Base-by-base conservation (phyloP, 345 rosid genomes). In the Iberis pinnata region DNA sequence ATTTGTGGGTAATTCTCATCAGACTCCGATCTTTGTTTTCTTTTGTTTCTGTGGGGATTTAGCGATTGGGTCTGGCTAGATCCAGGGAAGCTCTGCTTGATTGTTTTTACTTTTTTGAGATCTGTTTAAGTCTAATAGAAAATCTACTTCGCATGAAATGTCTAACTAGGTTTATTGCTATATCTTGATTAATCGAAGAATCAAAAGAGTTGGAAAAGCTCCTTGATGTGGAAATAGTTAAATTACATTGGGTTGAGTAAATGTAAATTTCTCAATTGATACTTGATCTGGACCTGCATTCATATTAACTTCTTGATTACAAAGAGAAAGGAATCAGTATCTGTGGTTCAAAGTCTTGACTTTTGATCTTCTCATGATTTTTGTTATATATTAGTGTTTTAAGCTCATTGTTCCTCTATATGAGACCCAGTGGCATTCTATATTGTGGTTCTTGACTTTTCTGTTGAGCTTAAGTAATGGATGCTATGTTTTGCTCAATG, bases 91-190 rank as follows among this genome's bases (percentile, higher is more conserved):
- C 68, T 43, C 65, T 68, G 33, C 58, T 67, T 68, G 49, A 58
- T 55, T 54, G 53, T 37, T 64, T 59, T 70, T 61, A 19, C 46
- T 50, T 65, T 50, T 4, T 8, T 51, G 76, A 70, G 82, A 78
- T 76, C 77, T 66, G 69, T 59, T 26, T 25, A 32, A 47, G 24
- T 61, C 7, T 68, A 25, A 18, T 14, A 38, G 4, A n/a, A 15
- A 24, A 4, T 39, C 38, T 22, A 41, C 4, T n/a, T n/a, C n/a
- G n/a, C n/a, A n/a, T n/a, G n/a, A n/a, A n/a, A n/a, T n/a, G n/a
- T n/a, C n/a, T 48, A 15, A 13, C 18, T 48, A 40, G 8, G 19
- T 19, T 38, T 35, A 48, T 12, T 13, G 47, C 26, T 22, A n/a
- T n/a, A n/a, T n/a, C n/a, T n/a, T n/a, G n/a, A n/a, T n/a, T n/a